These are phyloP conservation scores for Cerrena zonata DNA, from an alignment of 1,284 basidiomycete species.

Conservation along the genomic window DNA sequence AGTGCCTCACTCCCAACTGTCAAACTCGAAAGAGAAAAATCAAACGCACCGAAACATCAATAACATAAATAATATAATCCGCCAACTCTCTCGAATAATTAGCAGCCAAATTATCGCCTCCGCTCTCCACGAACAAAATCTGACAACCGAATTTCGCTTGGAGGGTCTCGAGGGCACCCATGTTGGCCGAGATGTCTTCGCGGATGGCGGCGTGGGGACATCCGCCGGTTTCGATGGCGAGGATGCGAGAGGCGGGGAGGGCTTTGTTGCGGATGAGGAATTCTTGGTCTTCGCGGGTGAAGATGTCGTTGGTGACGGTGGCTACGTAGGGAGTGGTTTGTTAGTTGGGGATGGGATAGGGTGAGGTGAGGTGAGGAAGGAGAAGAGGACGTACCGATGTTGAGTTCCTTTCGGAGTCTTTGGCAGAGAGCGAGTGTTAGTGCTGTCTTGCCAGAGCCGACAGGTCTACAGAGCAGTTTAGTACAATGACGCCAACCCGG, in stretches of 20 bases:
- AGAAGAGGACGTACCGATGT: slow-evolving; percentile 61
- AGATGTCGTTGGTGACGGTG: slow-evolving; percentile 94
- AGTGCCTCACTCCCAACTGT: slow-evolving; percentile 82
- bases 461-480: slow-evolving; percentile 57
- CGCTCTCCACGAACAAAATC: slow-evolving; percentile 87
- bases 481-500: slow-evolving; percentile 26
- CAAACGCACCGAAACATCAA: slow-evolving; percentile 67
- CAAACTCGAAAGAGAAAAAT: slow-evolving; percentile 25
- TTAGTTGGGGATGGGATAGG: slow-evolving; percentile 45
- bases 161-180: slow-evolving; percentile 91
- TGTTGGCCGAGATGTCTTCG: slow-evolving; percentile 95
- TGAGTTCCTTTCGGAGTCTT: slow-evolving; percentile 75
- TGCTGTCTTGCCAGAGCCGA: slow-evolving; percentile 97
- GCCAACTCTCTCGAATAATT: slow-evolving; percentile 95
- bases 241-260: slow-evolving; percentile 78
- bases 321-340: slow-evolving; percentile 80
- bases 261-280: slow-evolving; percentile 92
- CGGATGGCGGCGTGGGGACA: slow-evolving; percentile 94
- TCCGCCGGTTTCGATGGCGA: slow-evolving; percentile 94
- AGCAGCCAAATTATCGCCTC: slow-evolving; percentile 93
- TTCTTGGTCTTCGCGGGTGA: slow-evolving; percentile 95
- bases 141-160: slow-evolving; percentile 85
- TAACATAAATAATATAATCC: slow-evolving; percentile 95
- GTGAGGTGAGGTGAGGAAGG: slow-evolving; percentile 47
- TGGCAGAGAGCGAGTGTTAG: slow-evolving; percentile 89